These are phyloP conservation scores for Trametes sanguinea DNA, from an alignment of 768 basidiomycete genomes.

Conservation along the genomic window DNA sequence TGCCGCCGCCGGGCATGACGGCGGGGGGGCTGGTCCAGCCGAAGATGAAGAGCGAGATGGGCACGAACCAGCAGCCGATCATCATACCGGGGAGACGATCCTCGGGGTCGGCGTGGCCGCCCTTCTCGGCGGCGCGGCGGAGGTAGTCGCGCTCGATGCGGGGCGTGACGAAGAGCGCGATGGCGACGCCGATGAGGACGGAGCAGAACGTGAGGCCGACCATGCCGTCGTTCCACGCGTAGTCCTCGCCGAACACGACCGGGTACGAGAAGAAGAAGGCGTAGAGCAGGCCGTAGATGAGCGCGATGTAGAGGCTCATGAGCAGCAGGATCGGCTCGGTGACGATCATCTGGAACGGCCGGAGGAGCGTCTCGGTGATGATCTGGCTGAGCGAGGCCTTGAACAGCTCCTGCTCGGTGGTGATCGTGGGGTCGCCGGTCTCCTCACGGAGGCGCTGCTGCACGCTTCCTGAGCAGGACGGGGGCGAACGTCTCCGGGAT, in stretches of 20 bases:
- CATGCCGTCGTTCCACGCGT: conserved; percentile 40
- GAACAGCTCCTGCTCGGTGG: conserved; percentile 46
- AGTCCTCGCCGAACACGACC: conserved; percentile 41
- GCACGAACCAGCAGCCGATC: conserved; percentile 39
- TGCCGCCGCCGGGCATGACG: conserved; percentile 37
- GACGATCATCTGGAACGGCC: conserved; percentile 47
- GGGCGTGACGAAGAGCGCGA: conserved; percentile 39
- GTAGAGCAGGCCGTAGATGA: conserved; percentile 46
- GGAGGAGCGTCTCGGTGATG: conserved; percentile 41
- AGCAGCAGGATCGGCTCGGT: conserved; percentile 49
- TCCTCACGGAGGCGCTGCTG: conserved; percentile 40
- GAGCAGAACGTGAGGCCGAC: conserved; percentile 43
- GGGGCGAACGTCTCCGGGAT: conserved; percentile 54
- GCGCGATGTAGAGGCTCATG: conserved; percentile 46
- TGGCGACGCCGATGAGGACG: conserved; percentile 40
- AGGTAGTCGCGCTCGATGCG: conserved; percentile 38
- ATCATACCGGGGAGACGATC: conserved; percentile 43
- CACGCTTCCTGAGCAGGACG: conserved; percentile 41
- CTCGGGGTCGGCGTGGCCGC: conserved; percentile 44
- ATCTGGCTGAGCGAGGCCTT: conserved; percentile 38
- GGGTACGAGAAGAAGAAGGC: conserved; percentile 39
- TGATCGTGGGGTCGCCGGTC: conserved; percentile 37
- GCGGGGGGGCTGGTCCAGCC: conserved; percentile 43
- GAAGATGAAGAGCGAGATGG: conserved; percentile 44
- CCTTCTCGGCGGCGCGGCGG: conserved; percentile 35